These are phyloP conservation scores for Castanea mollissima DNA, from an alignment of 306 rosid genomes.

Conservation along the genomic window DNA sequence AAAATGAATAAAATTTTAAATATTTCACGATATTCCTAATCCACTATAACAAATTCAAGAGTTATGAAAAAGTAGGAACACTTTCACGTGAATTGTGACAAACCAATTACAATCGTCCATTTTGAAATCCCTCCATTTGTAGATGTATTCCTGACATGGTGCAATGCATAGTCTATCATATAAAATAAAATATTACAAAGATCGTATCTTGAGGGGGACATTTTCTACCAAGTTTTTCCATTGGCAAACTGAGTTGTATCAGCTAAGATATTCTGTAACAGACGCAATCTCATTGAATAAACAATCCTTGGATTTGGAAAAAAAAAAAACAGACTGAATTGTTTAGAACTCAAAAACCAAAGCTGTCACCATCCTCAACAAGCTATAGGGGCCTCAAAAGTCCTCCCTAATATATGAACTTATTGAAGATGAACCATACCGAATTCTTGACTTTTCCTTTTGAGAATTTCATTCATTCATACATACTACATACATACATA, in stretches of 20 bases:
- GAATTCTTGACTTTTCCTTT: slow-evolving; percentile 43
- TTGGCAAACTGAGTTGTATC: slow-evolving; percentile 39
- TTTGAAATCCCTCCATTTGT: slow-evolving; percentile 34
- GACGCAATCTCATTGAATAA: slow-evolving; percentile 41
- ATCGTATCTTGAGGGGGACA: slow-evolving; percentile 26
- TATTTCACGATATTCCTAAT: no score
- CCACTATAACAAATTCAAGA: neutral
- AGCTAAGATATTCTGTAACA: slow-evolving; percentile 41
- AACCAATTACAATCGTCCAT: slow-evolving; percentile 33
- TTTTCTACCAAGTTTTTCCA: slow-evolving; percentile 37
- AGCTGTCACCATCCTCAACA: slow-evolving; percentile 44
- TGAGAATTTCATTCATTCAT: no score
- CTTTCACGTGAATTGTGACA: slow-evolving; percentile 55
- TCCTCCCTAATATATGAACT: slow-evolving; percentile 34
- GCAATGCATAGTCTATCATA: slow-evolving; percentile 26
- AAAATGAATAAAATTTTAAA: no score
- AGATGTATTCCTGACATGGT: slow-evolving; percentile 39
- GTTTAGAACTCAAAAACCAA: slow-evolving; percentile 15
- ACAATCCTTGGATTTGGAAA: slow-evolving; percentile 8
- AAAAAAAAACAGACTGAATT: slow-evolving; percentile 20
- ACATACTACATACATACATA: neutral
- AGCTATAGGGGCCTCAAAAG: slow-evolving; percentile 43
- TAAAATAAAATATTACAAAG: slow-evolving; percentile 32
- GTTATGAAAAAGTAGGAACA: neutral
- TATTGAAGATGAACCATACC: slow-evolving; percentile 37